Base-by-base conservation (phyloP, 2,329 filamentous ascomycete genomes). In the Claviceps humidiphila region DNA sequence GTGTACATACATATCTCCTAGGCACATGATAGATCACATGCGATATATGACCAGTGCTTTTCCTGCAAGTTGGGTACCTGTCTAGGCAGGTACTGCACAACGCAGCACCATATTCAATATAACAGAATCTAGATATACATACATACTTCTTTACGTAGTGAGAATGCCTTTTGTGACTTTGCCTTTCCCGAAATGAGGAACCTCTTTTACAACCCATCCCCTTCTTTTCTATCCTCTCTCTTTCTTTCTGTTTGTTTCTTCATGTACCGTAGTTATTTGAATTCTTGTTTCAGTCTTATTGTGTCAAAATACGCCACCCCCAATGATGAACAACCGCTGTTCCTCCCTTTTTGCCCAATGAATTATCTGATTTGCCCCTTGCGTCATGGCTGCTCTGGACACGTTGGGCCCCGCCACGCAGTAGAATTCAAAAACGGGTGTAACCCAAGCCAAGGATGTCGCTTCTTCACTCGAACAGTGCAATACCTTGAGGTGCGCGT, bases 311-410 rank as follows among this genome's bases (percentile, higher is more conserved):
- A 97, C 91, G 44, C 90, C 93, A n/a, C 93, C 94, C 1, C 93
- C 93, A 63, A 98, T 93, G 54, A 98, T 95, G 64, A 98, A 98
- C 5, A 97, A 73, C 53, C 93, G 76, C 68, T 97, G 90, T 68
- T 97, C 91, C 68, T 98, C 93, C 58, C 83, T 77, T 63, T 87
- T 84, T 1, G 91, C 85, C 90, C 91, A 98, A 63, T 93, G 87
- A 5, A 94, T 83, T 49, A 98, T 81, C 68, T 85, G 84, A 64
- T 93, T 95, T 38, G 90, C 91, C 11, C 85, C 88, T 65, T 91
- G 85, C 9, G 88, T 87, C 61, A 98, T 74, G 11, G 82, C 80
- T 22, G 74, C 70, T 42, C 80, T 72, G 30, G 78, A 78, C 39
- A 78, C 70, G 57, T 83, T 84, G 2, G 87, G 86, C 0, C 87